Base-by-base conservation (phyloP, 129 eudicot genomes). In the Arctium minus region DNA sequence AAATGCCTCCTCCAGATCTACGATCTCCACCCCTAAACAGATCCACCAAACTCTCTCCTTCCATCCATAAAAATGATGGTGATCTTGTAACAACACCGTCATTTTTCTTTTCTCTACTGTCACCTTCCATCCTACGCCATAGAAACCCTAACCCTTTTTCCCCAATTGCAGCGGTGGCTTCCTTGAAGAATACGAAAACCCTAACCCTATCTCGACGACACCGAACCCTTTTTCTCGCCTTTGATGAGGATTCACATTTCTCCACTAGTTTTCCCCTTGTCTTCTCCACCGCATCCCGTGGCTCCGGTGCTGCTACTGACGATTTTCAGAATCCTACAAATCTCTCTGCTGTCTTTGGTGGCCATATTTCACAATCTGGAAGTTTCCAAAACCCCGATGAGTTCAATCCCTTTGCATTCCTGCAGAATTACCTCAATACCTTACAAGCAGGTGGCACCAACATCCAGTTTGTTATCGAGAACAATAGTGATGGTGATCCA, bases 401-500 rank as follows among this genome's bases (percentile, higher is more conserved):
- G 40, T 95, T 91, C 78, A 88, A 95, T 70, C 98, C 98, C 0
- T 78, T 92, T 29, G 89, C 85, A 0, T 92, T 92, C 73, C 87
- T 92, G 0, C 89, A 89, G 64, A 89, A 81, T 50, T 94, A 94
- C 65, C 64, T 92, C n/a, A 85, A 75, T 37, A 85, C 76, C 4
- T 84, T 94, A 36, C 86, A 86, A 36, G 89, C 88, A 9, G 89
- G 94, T 18, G 98, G 98, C 5, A 91, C 94, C 3, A 83, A 91
- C 73, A 92, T 94, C 33, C 98, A 94, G 79, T 87, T 94, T 69
- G 97, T 92, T 5, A 86, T 95, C 36, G 98, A 91, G 74, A 84
- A 86, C 71, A 74, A 72, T 11, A 70, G 81, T 1, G 77, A 64
- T 32, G 81, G 36, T 4, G 85, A 84, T 79, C 78, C 75, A 37